A percentile compares a stretch with the other conserved stretches of the same genome.
Evolutionary conservation across 208 protist genomes (phyloP).

Genomic region (Porcisia deanei): DNA sequence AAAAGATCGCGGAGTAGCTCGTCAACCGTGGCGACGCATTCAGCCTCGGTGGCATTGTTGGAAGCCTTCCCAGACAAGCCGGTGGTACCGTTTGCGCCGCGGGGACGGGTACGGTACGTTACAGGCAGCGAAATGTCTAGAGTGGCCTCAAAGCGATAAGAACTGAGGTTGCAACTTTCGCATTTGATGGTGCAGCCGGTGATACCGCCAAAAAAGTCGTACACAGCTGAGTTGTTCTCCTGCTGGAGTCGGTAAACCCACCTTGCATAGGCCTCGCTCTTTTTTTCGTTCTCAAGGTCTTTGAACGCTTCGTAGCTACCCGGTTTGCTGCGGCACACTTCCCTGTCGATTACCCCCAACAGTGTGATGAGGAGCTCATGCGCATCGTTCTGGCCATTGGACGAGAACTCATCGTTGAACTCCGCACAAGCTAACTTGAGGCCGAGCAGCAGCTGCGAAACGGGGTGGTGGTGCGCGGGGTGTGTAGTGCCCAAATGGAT

Average conservation of each 20-base stretch:
- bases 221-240: conserved; percentile 73
- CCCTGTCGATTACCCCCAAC: conserved; percentile 87
- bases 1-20: conserved; percentile 55
- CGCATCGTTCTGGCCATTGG: conserved; percentile 84
- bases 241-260: conserved; percentile 50
- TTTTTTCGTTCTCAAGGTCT: conserved; percentile 57
- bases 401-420: conserved; percentile 76
- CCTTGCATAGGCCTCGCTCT: conserved; percentile 46
- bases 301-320: conserved; percentile 54
- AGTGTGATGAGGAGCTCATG: conserved; percentile 92
- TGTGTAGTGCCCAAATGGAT: conserved; percentile 36
- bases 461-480: conserved; percentile 5
- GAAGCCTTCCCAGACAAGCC: background rate
- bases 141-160: conserved; percentile 75
- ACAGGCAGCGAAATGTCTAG: conserved; percentile 79
- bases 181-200: conserved; percentile 57
- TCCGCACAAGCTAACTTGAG: conserved; percentile 62
- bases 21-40: conserved; percentile 28
- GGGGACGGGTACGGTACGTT: conserved; percentile 5
- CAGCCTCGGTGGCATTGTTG: background rate
- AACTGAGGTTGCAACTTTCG: conserved; percentile 44
- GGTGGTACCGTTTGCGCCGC: background rate
- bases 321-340: conserved; percentile 61
- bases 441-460: conserved; percentile 42
- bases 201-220: conserved; percentile 82